Evolutionary conservation across 2,329 filamentous ascomycete species (phyloP), one percentile per base, ranked within the genome.

Genomic region (Fusarium sp.): DNA sequence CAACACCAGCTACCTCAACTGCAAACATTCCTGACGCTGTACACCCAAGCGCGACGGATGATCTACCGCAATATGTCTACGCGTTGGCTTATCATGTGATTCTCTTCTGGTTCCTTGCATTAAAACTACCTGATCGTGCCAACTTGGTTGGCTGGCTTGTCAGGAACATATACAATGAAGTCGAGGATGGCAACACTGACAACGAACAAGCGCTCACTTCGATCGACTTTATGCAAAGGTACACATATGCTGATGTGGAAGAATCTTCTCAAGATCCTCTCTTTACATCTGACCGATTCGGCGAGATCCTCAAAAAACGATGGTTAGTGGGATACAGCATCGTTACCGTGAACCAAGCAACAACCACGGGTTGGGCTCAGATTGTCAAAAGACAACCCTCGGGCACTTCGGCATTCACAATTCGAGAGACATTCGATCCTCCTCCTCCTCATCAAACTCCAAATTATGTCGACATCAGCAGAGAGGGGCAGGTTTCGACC

Each of bases 201-300:
- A 95, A 98, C 76, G 95, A 99, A 77, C 95, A 97, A 78, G 95
- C 94, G 7, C 87, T 97, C 71, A 94, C 97, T 34, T 96, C 96
- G 10, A 89, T 98, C 56, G 96, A 99, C 78, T 93, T 98, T 79
- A 94, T 97, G 91, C 93, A 96, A 76, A 87, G 94, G 73, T 91
- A 94, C 18, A 89, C 93, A 2, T 97, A 91, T 76, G 93, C 93
- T 0, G 93, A 97, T 76, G 87, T 93, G 34, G 92, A 94, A 65
- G 92, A 97, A 74, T 93, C 91, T 9, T 83, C 83, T 2, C 85
- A 88, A 15, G 88, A 92, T 62, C 84, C 86, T 3, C 82, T 86
- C n/a, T 93, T 93, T 73, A 90, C 86, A 0, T 79, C 85, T 45
- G 84, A 87, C 33, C 81, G 84, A 11, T 91, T 91, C 76, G 91